phyloP scores from a whole-genome alignment of 192 early-diverging fungal genomes.

The Lunasporangiospora selenospora region DNA sequence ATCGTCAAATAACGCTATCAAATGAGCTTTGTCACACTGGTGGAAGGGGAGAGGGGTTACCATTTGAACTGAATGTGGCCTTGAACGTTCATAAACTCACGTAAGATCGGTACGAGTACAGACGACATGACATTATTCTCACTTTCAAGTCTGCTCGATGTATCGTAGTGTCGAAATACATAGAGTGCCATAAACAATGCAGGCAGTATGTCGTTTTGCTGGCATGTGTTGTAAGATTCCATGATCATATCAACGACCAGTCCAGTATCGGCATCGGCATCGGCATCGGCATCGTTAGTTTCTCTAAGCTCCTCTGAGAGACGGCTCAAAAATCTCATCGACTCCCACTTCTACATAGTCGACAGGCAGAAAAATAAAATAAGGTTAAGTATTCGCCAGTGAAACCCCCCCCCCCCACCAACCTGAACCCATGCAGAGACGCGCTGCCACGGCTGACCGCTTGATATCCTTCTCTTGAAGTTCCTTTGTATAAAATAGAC shows the following conservation, averaged over 20 bases:
- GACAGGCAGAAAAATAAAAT: background rate
- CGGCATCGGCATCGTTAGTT: background rate
- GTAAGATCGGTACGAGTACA: conserved; percentile 7
- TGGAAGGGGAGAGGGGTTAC: too few species aligned
- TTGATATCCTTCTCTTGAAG: background rate
- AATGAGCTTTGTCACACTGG: background rate
- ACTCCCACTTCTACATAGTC: conserved; percentile 7
- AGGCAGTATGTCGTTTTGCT: conserved; percentile 9
- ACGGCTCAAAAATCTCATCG: conserved; percentile 2
- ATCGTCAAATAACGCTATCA: background rate
- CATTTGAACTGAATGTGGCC: conserved; percentile 1
- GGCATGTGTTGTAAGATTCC: conserved; percentile 7
- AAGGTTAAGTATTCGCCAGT: background rate
- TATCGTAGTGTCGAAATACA: conserved; percentile 6
- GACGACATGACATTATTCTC: conserved; percentile 6
- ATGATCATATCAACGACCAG: conserved; percentile 2
- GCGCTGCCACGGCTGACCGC: background rate
- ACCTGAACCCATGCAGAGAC: conserved; percentile 1
- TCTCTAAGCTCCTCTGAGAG: conserved; percentile 5
- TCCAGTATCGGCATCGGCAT: background rate
- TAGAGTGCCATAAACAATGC: conserved; percentile 5
- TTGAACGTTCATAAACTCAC: conserved; percentile 1
- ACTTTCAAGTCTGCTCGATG: conserved; percentile 1
- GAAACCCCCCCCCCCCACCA: conserved; percentile 1
- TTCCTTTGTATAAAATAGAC: background rate